Base-by-base conservation (phyloP, 148 eudicot genomes). In the Chenopodium quinoa region DNA sequence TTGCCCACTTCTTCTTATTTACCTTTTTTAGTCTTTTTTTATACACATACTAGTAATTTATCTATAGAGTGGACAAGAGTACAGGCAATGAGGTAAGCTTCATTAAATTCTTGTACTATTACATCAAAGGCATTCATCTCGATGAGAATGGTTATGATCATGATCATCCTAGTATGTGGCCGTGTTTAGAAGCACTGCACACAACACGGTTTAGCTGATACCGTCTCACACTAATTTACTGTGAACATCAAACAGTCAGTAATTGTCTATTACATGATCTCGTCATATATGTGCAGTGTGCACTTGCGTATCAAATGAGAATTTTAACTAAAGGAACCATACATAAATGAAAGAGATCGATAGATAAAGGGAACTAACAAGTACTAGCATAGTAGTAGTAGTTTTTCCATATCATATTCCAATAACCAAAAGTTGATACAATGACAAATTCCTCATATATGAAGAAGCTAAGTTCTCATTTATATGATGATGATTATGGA, bases 381-480 rank as follows among this genome's bases (percentile, higher is more conserved):
- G 76, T 2, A 14, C 62, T 17, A 56, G 60, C 40, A 34, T 34
- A 34, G 40, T 50, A 50, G 12, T 52, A 12, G 0, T 56, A 56
- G 62, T 56, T 50, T 66, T 65, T 31, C 44, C 60, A 77, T 46
- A 27, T 66, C 62, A 77, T 27, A 46, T 25, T 25, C 13, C 56
- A 63, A 34, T 4, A 65, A n/a, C 20, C 52, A 16, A 78, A 40
- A 64, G 37, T 77, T 78, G 10, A 78, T 63, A 74, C 52, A 73
- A 63, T 75, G 58, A 73, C 78, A 46, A 73, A 64, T 34, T 62
- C 23, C 76, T 74, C 63, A 13, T 48, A 73, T 47, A 9, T 27
- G 63, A 52, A 48, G 13, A 34, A 40, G 44, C n/a, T 4, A 16
- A 71, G 22, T 40, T 12, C 70, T 66, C 0, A 10, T 32, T 32